These are phyloP conservation scores for Pseudogymnoascus sp. DNA, from an alignment of 2,329 filamentous ascomycete species.

Conservation along the genomic window DNA sequence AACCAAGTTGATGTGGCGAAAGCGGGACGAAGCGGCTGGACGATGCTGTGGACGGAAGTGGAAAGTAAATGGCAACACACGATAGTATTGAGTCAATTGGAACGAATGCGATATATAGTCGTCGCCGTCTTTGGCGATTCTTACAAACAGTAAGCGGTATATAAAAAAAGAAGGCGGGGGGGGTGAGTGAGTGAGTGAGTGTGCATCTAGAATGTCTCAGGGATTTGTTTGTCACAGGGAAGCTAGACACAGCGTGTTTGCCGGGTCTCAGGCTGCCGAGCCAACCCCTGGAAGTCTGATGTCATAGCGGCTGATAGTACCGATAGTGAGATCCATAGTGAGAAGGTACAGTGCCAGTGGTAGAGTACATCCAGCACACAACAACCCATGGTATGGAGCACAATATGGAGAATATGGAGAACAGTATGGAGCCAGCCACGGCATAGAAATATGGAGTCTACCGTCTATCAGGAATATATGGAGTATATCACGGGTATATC, in stretches of 20 bases:
- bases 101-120: background rate
- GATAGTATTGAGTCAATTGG: background rate
- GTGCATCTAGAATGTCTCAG: constrained; percentile 2
- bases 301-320: background rate
- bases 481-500: too few species aligned
- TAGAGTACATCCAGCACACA: too few species aligned
- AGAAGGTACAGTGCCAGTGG: too few species aligned
- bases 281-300: background rate
- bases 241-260: background rate
- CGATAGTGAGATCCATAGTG: too few species aligned
- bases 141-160: background rate
- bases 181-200: background rate
- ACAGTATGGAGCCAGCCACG: too few species aligned
- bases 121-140: background rate
- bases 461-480: too few species aligned
- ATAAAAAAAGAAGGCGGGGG: background rate
- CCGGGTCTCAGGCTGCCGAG: background rate
- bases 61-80: background rate
- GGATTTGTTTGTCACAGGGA: background rate
- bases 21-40: background rate
- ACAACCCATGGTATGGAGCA: too few species aligned
- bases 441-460: too few species aligned
- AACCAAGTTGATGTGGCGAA: background rate
- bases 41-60: background rate
- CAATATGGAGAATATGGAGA: too few species aligned